A percentile compares a stretch with the other conserved stretches of the same genome.
These are phyloP conservation scores for Erythrophleum fordii DNA, from an alignment of 306 rosid genomes.

Conservation along the genomic window DNA sequence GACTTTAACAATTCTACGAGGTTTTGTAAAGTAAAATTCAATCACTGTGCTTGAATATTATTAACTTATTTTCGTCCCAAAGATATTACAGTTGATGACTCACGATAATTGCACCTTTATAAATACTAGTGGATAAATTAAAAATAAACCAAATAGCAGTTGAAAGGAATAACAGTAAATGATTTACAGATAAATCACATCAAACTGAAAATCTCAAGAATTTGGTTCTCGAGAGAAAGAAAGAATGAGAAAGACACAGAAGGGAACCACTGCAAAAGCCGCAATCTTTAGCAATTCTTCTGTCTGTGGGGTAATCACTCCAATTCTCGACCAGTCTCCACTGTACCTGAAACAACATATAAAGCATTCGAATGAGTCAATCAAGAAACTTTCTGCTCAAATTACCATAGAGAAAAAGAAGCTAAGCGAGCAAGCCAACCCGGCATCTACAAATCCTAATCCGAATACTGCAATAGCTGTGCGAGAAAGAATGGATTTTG, in stretches of 20 bases:
- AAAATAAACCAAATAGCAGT: background rate
- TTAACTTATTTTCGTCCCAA: too few relatives aligned
- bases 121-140: background rate
- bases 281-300: conserved; percentile 73
- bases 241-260: conserved; percentile 64
- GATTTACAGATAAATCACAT: conserved; percentile 1
- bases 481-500: conserved; percentile 60
- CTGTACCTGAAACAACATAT: conserved; percentile 67
- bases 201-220: conserved; percentile 35
- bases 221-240: conserved; percentile 43
- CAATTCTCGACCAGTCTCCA: conserved; percentile 97
- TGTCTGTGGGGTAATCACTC: conserved; percentile 66
- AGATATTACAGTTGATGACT: background rate
- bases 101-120: background rate
- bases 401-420: background rate
- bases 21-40: too few relatives aligned
- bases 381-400: background rate
- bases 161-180: background rate
- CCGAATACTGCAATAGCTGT: conserved; percentile 67
- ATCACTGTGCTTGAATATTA: too few relatives aligned
- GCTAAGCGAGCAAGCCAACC: conserved; percentile 45
- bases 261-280: conserved; percentile 74
- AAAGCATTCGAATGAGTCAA: background rate
- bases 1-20: too few relatives aligned
- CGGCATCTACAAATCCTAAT: conserved; percentile 85